Base-by-base conservation (phyloP, 805 yeast species). In the Wickerhamiella slavikovae region DNA sequence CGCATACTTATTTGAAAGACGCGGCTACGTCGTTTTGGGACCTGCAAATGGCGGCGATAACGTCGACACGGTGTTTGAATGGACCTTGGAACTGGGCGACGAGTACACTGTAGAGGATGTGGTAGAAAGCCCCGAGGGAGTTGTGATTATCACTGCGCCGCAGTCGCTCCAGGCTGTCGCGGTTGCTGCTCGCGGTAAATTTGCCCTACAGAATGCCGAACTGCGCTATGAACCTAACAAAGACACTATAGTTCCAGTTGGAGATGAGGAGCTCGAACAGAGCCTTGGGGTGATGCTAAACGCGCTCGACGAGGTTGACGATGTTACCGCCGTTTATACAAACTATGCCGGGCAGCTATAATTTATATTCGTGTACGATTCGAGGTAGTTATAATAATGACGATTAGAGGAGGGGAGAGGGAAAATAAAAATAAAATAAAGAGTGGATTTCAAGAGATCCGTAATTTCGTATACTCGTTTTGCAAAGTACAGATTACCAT, bases 271-370 rank as follows among this genome's bases (percentile, higher is more conserved):
- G 3, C 52, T 60, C 5, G 56, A 50, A 34, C 62, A 58, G 35
- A 58, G 60, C 22, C 62, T 68, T 41, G 62, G 62, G 11, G 75
- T 68, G 43, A 66, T 82, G 21, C 48, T 73, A 20, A 55, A 49
- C 15, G 58, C 60, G 28, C 55, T 85, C 27, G 91, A 79, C 31
- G 79, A 71, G 20, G 55, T 80, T n/a, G 80, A 74, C 29, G 96
- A 89, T 41, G 77, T 85, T 14, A 69, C 79, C 5, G 79, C 68
- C 37, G 68, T 77, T 35, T 78, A 77, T 52, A 64, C 78, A 18
- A 85, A 80, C 47, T 14, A 56, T 67, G 39, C 61, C 55, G 35
- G 63, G 58, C 21, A 19, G 4, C 15, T 10, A 18, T 18, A 6
- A 18, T n/a, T n/a, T n/a, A n/a, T n/a, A n/a, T n/a, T n/a, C n/a